Percentiles rank a stretch among this genome's conserved stretches.
Evolutionary conservation across 352 stramenopile species (phyloP).

Genomic region (Thraustochytrium striatum): DNA sequence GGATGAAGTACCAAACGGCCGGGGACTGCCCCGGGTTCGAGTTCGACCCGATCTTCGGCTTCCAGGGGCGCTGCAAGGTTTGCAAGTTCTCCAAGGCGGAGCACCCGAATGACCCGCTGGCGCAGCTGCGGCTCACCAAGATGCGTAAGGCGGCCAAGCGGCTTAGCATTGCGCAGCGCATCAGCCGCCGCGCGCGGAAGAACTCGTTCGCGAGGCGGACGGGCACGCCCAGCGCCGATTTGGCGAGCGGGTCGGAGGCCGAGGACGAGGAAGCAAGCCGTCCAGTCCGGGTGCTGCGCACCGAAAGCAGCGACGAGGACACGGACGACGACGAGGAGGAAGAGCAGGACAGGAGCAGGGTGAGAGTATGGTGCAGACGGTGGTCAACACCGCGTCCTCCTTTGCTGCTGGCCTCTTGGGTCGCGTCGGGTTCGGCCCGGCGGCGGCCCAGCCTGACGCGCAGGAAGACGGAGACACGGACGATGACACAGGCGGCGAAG

Average conservation of each 20-base stretch:
- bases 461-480: background rate
- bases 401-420: background rate
- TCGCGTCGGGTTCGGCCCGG: background rate
- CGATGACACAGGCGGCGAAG: too few relatives aligned
- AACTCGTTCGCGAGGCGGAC: background rate
- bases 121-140: background rate
- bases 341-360: background rate
- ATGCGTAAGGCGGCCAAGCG: background rate
- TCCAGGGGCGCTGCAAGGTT: slow-evolving; percentile 12
- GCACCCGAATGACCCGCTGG: background rate
- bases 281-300: background rate
- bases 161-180: background rate
- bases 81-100: slow-evolving; percentile 37
- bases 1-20: slow-evolving; percentile 11
- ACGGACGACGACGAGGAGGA: background rate
- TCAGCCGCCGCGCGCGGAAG: background rate
- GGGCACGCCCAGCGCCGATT: background rate
- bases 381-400: background rate
- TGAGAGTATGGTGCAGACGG: background rate
- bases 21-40: slow-evolving; percentile 35
- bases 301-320: background rate
- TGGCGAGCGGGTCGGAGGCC: background rate
- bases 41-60: slow-evolving; percentile 23
- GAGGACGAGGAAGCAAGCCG: background rate
- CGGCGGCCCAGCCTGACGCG: too few relatives aligned